Percentiles rank a stretch among this genome's conserved stretches.
Evolutionary conservation across 192 early-diverging fungal species (phyloP).

Genomic region (Pilaira anomala): DNA sequence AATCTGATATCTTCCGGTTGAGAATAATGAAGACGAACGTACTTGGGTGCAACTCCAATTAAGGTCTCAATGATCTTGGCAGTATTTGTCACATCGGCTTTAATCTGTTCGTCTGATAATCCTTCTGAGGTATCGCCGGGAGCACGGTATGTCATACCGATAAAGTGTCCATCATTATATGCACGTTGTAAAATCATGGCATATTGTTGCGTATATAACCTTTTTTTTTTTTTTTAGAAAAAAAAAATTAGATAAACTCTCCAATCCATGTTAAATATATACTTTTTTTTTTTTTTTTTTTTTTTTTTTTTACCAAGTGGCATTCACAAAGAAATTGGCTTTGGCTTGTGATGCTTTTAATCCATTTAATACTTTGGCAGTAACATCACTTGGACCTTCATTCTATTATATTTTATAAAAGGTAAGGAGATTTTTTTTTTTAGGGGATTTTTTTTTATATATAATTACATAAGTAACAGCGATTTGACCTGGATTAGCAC

Average conservation of each 20-base stretch:
- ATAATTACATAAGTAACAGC: slow-evolving; percentile 45
- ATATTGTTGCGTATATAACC: slow-evolving; percentile 50
- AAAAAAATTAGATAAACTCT: background rate
- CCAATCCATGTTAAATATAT: background rate
- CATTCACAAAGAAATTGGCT: slow-evolving; percentile 51
- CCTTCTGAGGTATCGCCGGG: slow-evolving; percentile 43
- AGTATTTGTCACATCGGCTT: slow-evolving; percentile 42
- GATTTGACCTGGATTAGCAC: slow-evolving; percentile 44
- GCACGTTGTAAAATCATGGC: slow-evolving; percentile 50
- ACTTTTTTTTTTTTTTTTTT: background rate
- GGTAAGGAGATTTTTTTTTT: background rate
- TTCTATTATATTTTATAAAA: slow-evolving; percentile 31
- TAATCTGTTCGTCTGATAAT: slow-evolving; percentile 42
- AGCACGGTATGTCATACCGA: slow-evolving; percentile 54
- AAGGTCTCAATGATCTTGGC: slow-evolving; percentile 42
- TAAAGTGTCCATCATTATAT: slow-evolving; percentile 53
- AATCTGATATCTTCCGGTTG: slow-evolving; percentile 39
- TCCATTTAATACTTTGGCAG: slow-evolving; percentile 48
- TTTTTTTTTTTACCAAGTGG: slow-evolving; percentile 36
- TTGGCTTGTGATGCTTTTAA: slow-evolving; percentile 46
- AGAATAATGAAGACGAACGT: slow-evolving; percentile 46
- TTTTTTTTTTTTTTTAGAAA: no score
- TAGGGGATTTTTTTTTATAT: background rate
- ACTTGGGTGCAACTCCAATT: slow-evolving; percentile 50
- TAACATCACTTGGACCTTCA: slow-evolving; percentile 55